Conservation (phyloP, 192 early-diverging fungal species). For the Globomyces pollinis-pini region DNA sequence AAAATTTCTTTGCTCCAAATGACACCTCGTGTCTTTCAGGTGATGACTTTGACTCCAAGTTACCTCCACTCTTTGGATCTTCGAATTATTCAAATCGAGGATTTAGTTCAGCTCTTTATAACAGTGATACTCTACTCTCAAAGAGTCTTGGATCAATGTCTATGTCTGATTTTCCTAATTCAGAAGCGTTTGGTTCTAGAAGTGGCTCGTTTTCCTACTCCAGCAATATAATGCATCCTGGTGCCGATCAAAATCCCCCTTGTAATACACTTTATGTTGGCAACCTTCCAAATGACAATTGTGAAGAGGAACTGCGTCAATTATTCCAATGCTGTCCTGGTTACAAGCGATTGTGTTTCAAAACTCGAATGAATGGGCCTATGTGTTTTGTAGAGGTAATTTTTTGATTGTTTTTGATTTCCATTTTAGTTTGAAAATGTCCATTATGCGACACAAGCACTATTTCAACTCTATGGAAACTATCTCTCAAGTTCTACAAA, state of each 20-base stretch:
- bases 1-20: no score
- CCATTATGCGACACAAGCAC: conserved; percentile 78
- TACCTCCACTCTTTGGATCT: conserved; percentile 10
- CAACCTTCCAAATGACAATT: conserved; percentile 82
- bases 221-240: conserved; percentile 2
- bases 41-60: conserved; percentile 1
- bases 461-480: conserved; percentile 80
- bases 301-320: conserved; percentile 80
- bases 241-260: conserved; percentile 91
- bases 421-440: conserved; percentile 79
- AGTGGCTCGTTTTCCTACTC: conserved; percentile 7
- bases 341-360: conserved; percentile 86
- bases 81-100: conserved; percentile 15
- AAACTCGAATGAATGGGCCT: conserved; percentile 82
- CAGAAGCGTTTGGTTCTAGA: background rate
- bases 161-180: background rate
- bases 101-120: conserved; percentile 43
- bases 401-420: no score
- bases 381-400: conserved; percentile 96
- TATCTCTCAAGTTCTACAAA: conserved; percentile 76
- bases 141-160: conserved; percentile 15
- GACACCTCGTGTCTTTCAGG: background rate
- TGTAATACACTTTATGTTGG: conserved; percentile 99
- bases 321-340: conserved; percentile 76
- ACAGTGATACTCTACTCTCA: conserved; percentile 33